phyloP scores from a whole-genome alignment of 805 yeast species.

The Isabelozyma heimii region DNA sequence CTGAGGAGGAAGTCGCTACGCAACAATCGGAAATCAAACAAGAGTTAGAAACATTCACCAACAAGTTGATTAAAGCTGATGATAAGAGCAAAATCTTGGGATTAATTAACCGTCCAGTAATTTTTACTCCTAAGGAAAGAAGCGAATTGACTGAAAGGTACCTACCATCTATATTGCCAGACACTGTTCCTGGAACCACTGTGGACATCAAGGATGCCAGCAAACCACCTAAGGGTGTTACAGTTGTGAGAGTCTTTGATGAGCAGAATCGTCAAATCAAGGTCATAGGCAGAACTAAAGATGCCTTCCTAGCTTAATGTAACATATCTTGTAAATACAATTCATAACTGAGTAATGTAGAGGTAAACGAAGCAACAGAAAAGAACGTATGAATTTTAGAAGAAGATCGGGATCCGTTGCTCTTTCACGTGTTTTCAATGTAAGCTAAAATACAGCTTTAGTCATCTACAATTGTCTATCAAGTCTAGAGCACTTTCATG shows the following conservation, averaged over 20 bases:
- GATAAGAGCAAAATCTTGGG: conserved; percentile 39
- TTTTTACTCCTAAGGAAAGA: conserved; percentile 37
- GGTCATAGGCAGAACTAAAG: conserved; percentile 51
- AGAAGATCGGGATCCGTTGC: too few species aligned
- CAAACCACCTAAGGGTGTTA: conserved; percentile 47
- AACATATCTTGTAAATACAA: neutral
- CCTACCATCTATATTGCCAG: conserved; percentile 58
- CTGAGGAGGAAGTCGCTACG: conserved; percentile 23
- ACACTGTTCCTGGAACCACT: conserved; percentile 41
- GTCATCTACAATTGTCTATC: too few species aligned
- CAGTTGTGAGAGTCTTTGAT: conserved; percentile 59
- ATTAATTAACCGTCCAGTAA: conserved; percentile 42
- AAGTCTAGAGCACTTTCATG: too few species aligned
- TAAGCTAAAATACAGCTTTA: too few species aligned
- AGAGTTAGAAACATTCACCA: conserved; percentile 14
- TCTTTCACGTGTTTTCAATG: too few species aligned
- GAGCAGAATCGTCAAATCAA: conserved; percentile 51
- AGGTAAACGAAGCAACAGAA: neutral
- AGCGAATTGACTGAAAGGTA: conserved; percentile 42
- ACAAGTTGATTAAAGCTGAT: conserved; percentile 29
- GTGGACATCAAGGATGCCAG: conserved; percentile 31
- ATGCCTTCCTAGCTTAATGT: conserved; percentile 33
- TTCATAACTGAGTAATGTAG: neutral
- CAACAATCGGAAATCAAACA: conserved; percentile 17
- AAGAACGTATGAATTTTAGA: too few species aligned